Evolutionary conservation across 768 basidiomycete genomes (phyloP).

Genomic region (Suillus sp.): DNA sequence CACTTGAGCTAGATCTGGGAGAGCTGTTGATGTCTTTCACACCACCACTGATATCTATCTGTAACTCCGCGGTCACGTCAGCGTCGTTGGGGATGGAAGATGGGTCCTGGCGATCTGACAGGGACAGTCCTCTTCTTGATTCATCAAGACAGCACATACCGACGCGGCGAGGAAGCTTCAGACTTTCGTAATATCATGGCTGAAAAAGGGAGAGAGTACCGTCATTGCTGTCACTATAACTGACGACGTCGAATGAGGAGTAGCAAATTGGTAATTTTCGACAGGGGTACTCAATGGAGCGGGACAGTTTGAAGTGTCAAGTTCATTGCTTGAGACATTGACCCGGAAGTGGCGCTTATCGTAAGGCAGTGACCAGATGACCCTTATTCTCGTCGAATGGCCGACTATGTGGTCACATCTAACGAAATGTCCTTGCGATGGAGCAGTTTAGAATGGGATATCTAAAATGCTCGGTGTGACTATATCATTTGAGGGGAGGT

Average conservation of each 20-base stretch:
- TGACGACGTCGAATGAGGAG: neutral
- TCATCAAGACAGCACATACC: neutral
- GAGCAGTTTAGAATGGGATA: neutral
- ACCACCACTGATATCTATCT: constrained; percentile 11
- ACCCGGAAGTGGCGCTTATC: neutral
- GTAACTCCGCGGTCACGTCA: constrained; percentile 22
- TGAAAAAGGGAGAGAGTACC: neutral
- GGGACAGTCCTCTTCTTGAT: neutral
- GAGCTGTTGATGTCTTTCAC: constrained; percentile 3
- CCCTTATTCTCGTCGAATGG: neutral
- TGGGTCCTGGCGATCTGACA: constrained; percentile 4
- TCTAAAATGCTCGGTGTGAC: neutral
- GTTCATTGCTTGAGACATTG: neutral
- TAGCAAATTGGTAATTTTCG: too few species aligned
- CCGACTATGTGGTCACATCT: neutral
- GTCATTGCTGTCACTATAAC: neutral
- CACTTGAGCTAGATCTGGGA: constrained; percentile 3
- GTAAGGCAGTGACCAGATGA: neutral
- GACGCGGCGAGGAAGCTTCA: neutral
- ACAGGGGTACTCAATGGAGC: neutral
- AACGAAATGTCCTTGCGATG: neutral
- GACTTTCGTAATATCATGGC: neutral
- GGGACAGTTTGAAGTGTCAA: neutral
- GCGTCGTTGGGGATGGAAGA: neutral
- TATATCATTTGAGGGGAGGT: neutral